Percentiles rank a stretch among this genome's conserved stretches.
Conservation (phyloP, 2,329 filamentous ascomycete species). For the Sphaerostilbella broomeana region DNA sequence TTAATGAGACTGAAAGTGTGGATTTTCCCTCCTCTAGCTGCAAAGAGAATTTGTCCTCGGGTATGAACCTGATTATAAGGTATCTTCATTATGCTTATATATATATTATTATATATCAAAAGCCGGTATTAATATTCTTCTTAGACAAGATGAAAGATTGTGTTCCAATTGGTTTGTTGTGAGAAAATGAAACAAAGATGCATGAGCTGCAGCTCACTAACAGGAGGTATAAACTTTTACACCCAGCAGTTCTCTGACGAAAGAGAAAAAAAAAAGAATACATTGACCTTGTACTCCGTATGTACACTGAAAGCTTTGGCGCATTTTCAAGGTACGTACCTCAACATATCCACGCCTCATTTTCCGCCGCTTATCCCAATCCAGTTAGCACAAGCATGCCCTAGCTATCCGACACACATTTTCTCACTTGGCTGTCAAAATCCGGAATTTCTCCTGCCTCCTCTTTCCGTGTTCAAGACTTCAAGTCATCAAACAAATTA, state of each 20-base stretch:
- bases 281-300: conserved; percentile 5
- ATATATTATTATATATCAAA: too few species aligned
- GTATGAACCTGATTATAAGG: conserved; percentile 61
- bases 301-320: neutral
- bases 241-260: too few species aligned
- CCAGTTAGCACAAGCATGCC: conserved; percentile 28
- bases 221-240: too few species aligned
- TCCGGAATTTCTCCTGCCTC: conserved; percentile 17
- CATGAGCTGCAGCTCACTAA: too few species aligned
- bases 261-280: conserved; percentile 9
- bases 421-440: conserved; percentile 19
- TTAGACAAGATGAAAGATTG: too few species aligned
- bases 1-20: conserved; percentile 57
- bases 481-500: conserved; percentile 20
- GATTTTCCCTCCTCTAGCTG: conserved; percentile 66
- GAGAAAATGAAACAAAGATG: neutral
- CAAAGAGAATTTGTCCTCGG: conserved; percentile 56
- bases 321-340: conserved; percentile 11
- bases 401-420: conserved; percentile 33
- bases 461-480: conserved; percentile 17
- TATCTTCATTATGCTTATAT: conserved; percentile 42
- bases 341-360: neutral
- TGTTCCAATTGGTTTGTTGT: neutral
- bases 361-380: conserved; percentile 11
- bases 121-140: neutral